These are phyloP conservation scores for Eutrema yunnanense DNA, from an alignment of 345 rosid genomes.

Conservation along the genomic window DNA sequence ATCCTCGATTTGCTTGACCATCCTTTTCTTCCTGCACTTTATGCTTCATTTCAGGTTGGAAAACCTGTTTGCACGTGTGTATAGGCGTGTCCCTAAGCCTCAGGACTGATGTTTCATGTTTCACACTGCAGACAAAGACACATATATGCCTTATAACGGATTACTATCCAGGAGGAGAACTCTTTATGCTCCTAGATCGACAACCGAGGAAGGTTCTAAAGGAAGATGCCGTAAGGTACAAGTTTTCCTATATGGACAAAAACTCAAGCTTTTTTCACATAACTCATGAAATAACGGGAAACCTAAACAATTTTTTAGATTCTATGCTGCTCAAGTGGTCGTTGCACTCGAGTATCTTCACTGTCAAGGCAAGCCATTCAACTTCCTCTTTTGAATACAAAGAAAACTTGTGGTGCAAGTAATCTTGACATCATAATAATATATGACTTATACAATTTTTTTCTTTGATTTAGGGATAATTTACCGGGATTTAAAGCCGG, in stretches of 20 bases:
- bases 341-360: slow-evolving; percentile 96
- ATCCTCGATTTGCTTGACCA: slow-evolving; percentile 95
- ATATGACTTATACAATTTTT: background rate
- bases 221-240: slow-evolving; percentile 90
- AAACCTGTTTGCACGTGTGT: background rate
- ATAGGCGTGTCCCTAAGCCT: background rate
- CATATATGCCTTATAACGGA: slow-evolving; percentile 94
- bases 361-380: slow-evolving; percentile 62
- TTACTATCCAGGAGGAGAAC: slow-evolving; percentile 93
- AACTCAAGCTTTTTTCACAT: background rate
- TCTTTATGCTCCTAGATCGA: slow-evolving; percentile 78
- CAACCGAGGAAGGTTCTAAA: slow-evolving; percentile 80
- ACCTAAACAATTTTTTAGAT: slow-evolving; percentile 37
- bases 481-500: slow-evolving; percentile 90
- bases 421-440: background rate
- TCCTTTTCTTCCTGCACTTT: slow-evolving; percentile 95
- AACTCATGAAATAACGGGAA: background rate
- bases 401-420: background rate
- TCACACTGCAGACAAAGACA: slow-evolving; percentile 70
- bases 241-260: background rate
- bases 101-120: slow-evolving; percentile 8
- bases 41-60: slow-evolving; percentile 94
- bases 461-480: slow-evolving; percentile 56
- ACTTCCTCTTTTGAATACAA: background rate
- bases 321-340: slow-evolving; percentile 83